Evolutionary conservation across 2,329 filamentous ascomycete genomes (phyloP).

Genomic region (Ceratocystis cubensis): DNA sequence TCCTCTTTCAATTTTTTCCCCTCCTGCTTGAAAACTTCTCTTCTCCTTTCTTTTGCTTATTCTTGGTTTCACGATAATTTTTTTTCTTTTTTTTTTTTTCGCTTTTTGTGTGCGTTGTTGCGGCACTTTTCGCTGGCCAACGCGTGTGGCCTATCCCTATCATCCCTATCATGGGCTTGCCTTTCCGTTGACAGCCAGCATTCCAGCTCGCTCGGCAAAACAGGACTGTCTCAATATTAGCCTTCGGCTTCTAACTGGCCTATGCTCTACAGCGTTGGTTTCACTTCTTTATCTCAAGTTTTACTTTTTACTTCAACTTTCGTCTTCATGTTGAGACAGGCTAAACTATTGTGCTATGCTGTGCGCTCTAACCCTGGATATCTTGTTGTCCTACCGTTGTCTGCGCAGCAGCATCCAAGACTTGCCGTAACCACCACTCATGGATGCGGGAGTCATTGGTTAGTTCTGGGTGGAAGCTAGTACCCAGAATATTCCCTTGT

Average conservation of each 20-base stretch:
- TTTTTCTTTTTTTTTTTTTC: not conserved
- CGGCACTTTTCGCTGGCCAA: not conserved
- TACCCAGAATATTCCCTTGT: slow-evolving; percentile 86
- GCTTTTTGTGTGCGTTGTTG: not conserved
- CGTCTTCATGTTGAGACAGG: slow-evolving; percentile 1
- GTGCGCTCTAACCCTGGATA: not conserved
- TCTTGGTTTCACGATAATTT: not conserved
- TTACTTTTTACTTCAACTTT: not conserved
- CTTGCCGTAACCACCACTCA: slow-evolving; percentile 78
- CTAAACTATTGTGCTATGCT: no score
- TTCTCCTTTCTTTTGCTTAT: slow-evolving; percentile 12
- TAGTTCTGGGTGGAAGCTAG: slow-evolving; percentile 90
- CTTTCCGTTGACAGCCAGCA: not conserved
- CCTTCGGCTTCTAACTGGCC: no score
- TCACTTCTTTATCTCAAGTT: not conserved
- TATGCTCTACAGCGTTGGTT: no score
- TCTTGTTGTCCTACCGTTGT: not conserved
- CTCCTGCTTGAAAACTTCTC: slow-evolving; percentile 8
- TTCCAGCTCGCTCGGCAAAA: no score
- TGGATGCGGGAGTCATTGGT: slow-evolving; percentile 83
- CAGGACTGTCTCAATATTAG: no score
- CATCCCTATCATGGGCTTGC: not conserved
- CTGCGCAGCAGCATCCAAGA: slow-evolving; percentile 22
- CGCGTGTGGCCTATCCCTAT: not conserved
- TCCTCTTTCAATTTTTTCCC: slow-evolving; percentile 13